Evolutionary conservation across 768 basidiomycete species (phyloP).

Genomic region (Mycena galericulata): DNA sequence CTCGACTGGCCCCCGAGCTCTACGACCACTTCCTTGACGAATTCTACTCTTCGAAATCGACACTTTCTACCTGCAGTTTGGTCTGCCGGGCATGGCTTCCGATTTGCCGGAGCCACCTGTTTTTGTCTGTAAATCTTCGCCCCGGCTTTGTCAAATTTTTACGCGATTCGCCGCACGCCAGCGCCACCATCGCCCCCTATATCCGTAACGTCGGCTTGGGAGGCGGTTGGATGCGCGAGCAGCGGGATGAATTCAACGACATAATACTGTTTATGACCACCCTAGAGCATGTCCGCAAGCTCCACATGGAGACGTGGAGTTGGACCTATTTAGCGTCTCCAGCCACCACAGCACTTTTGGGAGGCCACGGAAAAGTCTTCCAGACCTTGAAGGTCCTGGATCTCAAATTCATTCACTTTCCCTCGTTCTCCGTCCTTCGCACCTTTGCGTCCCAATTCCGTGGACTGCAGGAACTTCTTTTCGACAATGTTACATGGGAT

Average conservation of each 20-base stretch:
- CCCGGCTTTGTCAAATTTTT: slow-evolving; percentile 43
- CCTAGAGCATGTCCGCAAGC: slow-evolving; percentile 35
- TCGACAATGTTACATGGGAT: slow-evolving; percentile 63
- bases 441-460: slow-evolving; percentile 63
- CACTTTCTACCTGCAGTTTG: slow-evolving; percentile 45
- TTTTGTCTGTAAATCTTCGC: slow-evolving; percentile 44
- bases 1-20: slow-evolving; percentile 48
- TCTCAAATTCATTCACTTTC: slow-evolving; percentile 44
- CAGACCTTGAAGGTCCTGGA: slow-evolving; percentile 65
- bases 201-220: slow-evolving; percentile 47
- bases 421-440: slow-evolving; percentile 61
- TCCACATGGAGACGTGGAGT: slow-evolving; percentile 43
- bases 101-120: slow-evolving; percentile 48
- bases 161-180: slow-evolving; percentile 42
- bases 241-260: slow-evolving; percentile 33
- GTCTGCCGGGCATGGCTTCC: slow-evolving; percentile 50
- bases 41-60: slow-evolving; percentile 40
- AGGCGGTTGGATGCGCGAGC: slow-evolving; percentile 40
- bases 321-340: slow-evolving; percentile 35
- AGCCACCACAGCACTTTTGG: slow-evolving; percentile 51
- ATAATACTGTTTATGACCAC: slow-evolving; percentile 38
- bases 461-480: slow-evolving; percentile 56
- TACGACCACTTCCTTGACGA: slow-evolving; percentile 46
- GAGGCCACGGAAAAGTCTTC: slow-evolving; percentile 57
- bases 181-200: slow-evolving; percentile 41